phyloP scores from a whole-genome alignment of 2,329 filamentous ascomycete species.

The Penicillium digitatum region DNA sequence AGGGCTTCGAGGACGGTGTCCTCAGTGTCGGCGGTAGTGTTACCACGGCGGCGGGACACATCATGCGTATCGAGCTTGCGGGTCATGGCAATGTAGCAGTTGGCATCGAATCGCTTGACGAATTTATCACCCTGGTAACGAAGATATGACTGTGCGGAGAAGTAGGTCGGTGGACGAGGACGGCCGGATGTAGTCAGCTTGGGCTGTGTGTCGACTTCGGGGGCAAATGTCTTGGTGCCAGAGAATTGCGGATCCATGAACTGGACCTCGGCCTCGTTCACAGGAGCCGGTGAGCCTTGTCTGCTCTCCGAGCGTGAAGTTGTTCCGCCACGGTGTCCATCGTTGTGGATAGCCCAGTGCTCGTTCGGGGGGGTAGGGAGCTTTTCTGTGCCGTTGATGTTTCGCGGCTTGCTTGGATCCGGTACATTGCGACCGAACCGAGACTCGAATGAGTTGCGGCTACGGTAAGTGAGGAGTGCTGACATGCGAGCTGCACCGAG shows the following conservation, averaged over 20 bases:
- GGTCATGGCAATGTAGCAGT: conserved; percentile 98
- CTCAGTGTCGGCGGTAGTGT: conserved; percentile 35
- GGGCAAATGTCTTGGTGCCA: conserved; percentile 55
- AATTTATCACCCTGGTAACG: conserved; percentile 97
- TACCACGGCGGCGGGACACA: conserved; percentile 69
- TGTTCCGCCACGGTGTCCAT: conserved; percentile 66
- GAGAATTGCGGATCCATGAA: conserved; percentile 67
- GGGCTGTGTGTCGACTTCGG: conserved; percentile 28
- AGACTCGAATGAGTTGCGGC: conserved; percentile 92
- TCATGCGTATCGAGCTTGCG: conserved; percentile 97
- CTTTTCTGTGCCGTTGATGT: conserved; percentile 66
- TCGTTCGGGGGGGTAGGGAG: conserved; percentile 61
- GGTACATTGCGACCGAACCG: conserved; percentile 91
- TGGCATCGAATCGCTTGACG: conserved; percentile 93
- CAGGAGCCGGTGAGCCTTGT: conserved; percentile 26
- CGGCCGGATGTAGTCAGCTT: conserved; percentile 22
- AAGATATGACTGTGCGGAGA: conserved; percentile 95
- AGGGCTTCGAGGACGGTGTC: conserved; percentile 67
- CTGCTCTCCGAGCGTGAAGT: conserved; percentile 47
- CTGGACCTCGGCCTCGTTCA: conserved; percentile 30
- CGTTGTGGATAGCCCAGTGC: conserved; percentile 78
- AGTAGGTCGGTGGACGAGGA: conserved; percentile 70
- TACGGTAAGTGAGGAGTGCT: conserved; percentile 90
- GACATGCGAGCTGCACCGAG: conserved; percentile 95
- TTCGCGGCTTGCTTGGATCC: conserved; percentile 76